Evolutionary conservation across 2,329 filamentous ascomycete species (phyloP).

Genomic region (Hymenoscyphus albidus): DNA sequence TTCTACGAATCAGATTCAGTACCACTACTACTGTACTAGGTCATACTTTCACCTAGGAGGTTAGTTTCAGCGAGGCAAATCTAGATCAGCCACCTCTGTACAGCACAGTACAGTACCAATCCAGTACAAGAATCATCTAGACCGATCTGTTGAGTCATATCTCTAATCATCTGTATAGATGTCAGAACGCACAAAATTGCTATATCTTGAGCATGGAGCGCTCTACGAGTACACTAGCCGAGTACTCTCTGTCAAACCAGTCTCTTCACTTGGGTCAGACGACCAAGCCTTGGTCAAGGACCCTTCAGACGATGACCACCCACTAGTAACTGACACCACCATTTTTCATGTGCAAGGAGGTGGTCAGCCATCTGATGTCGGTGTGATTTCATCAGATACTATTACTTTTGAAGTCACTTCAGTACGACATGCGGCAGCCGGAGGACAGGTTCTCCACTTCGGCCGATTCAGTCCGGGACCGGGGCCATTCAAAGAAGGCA

Average conservation of each 20-base stretch:
- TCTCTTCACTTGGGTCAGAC: slow-evolving; percentile 21
- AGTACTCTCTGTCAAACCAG: slow-evolving; percentile 18
- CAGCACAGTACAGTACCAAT: neutral
- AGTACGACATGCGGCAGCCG: slow-evolving; percentile 52
- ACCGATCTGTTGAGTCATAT: neutral
- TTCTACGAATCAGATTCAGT: neutral
- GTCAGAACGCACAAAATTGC: slow-evolving; percentile 6
- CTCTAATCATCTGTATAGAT: neutral
- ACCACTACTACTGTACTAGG: neutral
- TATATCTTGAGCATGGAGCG: slow-evolving; percentile 10
- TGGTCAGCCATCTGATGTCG: slow-evolving; percentile 67
- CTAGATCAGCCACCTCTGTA: neutral
- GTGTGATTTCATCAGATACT: slow-evolving; percentile 44
- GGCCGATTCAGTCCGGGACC: slow-evolving; percentile 47
- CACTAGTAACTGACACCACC: slow-evolving; percentile 61
- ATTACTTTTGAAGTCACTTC: slow-evolving; percentile 48
- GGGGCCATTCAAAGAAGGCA: slow-evolving; percentile 40
- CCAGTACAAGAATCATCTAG: neutral
- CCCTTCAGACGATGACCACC: slow-evolving; percentile 46
- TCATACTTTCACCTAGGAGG: no score
- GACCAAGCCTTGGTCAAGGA: slow-evolving; percentile 53
- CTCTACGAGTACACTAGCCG: slow-evolving; percentile 15
- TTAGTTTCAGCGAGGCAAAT: neutral
- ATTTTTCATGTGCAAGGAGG: slow-evolving; percentile 75
- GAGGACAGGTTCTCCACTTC: slow-evolving; percentile 60